Evolutionary conservation across 768 basidiomycete genomes (phyloP).

Genomic region (Trametes maxima): DNA sequence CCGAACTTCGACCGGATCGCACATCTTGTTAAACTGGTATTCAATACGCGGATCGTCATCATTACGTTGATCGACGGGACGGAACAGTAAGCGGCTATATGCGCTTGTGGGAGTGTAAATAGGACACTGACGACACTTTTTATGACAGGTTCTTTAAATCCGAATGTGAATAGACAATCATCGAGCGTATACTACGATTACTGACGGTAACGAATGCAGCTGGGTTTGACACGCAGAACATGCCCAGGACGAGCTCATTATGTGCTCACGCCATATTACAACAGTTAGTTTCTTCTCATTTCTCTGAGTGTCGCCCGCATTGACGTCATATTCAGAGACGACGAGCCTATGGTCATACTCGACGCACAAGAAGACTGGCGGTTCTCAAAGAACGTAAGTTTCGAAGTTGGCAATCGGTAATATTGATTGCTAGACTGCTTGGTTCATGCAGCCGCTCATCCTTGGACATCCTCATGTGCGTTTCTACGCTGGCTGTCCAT

Average conservation of each 20-base stretch:
- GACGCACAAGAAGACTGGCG: constrained; percentile 86
- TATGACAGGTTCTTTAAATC: constrained; percentile 81
- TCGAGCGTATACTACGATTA: neutral
- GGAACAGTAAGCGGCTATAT: constrained; percentile 63
- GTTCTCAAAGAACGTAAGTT: constrained; percentile 76
- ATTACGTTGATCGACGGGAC: constrained; percentile 84
- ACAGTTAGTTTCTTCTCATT: constrained; percentile 47
- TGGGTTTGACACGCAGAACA: constrained; percentile 47
- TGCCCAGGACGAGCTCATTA: constrained; percentile 66
- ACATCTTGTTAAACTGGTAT: constrained; percentile 91
- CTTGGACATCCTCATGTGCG: constrained; percentile 65
- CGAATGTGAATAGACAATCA: constrained; percentile 58
- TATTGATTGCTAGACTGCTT: neutral
- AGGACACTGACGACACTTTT: neutral
- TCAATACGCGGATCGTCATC: constrained; percentile 82
- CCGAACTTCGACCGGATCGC: constrained; percentile 93
- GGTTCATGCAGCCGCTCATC: constrained; percentile 62
- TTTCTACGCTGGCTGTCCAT: constrained; percentile 91
- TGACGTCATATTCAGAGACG: constrained; percentile 49
- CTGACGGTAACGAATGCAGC: constrained; percentile 33
- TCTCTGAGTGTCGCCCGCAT: neutral
- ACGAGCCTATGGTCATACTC: constrained; percentile 85
- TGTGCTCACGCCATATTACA: constrained; percentile 85
- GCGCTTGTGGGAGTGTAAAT: constrained; percentile 3
- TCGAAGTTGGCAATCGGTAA: neutral